These are phyloP conservation scores for Fraxinus greggii DNA, from an alignment of 305 asterid species.

Conservation along the genomic window DNA sequence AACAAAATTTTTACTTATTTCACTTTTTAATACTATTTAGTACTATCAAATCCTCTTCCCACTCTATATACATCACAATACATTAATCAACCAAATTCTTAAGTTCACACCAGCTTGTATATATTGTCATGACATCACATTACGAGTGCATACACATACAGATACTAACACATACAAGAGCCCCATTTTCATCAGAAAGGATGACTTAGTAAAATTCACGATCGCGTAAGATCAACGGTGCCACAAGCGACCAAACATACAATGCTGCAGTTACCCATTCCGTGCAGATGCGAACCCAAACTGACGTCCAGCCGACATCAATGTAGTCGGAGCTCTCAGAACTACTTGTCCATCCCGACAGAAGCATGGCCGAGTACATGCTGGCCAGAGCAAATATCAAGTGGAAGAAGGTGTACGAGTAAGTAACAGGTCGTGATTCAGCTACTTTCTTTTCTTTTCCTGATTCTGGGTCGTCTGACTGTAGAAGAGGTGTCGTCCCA, in stretches of 20 bases:
- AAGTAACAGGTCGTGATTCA: slow-evolving; percentile 70
- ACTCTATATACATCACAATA: neutral
- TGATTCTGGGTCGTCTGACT: slow-evolving; percentile 61
- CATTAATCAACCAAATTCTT: neutral
- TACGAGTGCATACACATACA: neutral
- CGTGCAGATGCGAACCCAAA: slow-evolving; percentile 85
- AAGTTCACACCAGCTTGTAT: neutral
- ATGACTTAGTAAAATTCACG: slow-evolving; percentile 63
- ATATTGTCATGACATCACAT: neutral
- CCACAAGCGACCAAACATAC: slow-evolving; percentile 85
- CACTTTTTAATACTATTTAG: neutral
- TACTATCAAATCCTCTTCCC: neutral
- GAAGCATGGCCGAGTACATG: slow-evolving; percentile 98
- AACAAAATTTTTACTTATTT: neutral
- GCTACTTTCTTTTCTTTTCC: slow-evolving; percentile 54
- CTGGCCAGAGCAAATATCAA: slow-evolving; percentile 92
- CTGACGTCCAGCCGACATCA: slow-evolving; percentile 87
- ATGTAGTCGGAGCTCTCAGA: slow-evolving; percentile 68
- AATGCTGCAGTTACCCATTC: slow-evolving; percentile 91
- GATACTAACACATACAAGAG: neutral
- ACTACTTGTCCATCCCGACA: slow-evolving; percentile 88
- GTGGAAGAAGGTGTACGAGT: slow-evolving; percentile 91
- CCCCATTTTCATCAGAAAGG: neutral
- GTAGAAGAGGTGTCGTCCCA: slow-evolving; percentile 64
- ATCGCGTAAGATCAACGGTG: slow-evolving; percentile 68